phyloP scores from a whole-genome alignment of 352 stramenopile genomes.

The Globisporangium parvum region DNA sequence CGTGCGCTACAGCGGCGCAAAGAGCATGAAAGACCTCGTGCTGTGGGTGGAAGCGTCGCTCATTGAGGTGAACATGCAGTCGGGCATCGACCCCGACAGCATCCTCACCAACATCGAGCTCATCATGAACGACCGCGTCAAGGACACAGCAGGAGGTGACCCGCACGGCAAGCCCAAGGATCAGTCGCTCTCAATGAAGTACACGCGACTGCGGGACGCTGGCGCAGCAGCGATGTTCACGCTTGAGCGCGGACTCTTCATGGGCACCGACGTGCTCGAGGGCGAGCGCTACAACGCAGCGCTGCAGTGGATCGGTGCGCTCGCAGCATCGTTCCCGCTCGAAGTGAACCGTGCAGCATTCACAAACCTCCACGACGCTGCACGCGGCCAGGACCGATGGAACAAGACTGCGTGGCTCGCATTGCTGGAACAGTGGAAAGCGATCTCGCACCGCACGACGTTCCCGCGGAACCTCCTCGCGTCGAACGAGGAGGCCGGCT shows the following conservation, averaged over 20 bases:
- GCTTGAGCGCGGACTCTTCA: conserved; percentile 71
- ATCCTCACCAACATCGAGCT: conserved; percentile 39
- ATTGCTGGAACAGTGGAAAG: conserved; percentile 64
- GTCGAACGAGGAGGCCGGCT: conserved; percentile 40
- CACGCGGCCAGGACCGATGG: conserved; percentile 43
- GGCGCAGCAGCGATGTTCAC: conserved; percentile 59
- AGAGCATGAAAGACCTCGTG: conserved; percentile 40
- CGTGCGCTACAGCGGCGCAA: conserved; percentile 15
- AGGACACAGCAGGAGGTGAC: conserved; percentile 14
- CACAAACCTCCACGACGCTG: conserved; percentile 25
- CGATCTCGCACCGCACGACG: conserved; percentile 26
- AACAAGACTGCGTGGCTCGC: conserved; percentile 46
- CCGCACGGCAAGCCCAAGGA: conserved; percentile 24
- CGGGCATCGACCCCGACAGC: conserved; percentile 41
- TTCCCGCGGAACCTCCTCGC: conserved; percentile 62
- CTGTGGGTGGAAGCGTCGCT: conserved; percentile 60
- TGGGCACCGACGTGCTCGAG: conserved; percentile 52
- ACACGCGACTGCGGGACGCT: conserved; percentile 58
- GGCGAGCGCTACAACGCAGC: conserved; percentile 57
- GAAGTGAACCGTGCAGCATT: conserved; percentile 55
- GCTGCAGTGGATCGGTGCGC: conserved; percentile 55
- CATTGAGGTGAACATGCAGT: conserved; percentile 40
- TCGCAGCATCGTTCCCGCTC: conserved; percentile 57
- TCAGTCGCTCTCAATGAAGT: conserved; percentile 56
- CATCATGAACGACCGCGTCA: conserved; percentile 33